These are phyloP conservation scores for Apiotrichum gracile DNA, from an alignment of 1,284 basidiomycete species.

Conservation along the genomic window DNA sequence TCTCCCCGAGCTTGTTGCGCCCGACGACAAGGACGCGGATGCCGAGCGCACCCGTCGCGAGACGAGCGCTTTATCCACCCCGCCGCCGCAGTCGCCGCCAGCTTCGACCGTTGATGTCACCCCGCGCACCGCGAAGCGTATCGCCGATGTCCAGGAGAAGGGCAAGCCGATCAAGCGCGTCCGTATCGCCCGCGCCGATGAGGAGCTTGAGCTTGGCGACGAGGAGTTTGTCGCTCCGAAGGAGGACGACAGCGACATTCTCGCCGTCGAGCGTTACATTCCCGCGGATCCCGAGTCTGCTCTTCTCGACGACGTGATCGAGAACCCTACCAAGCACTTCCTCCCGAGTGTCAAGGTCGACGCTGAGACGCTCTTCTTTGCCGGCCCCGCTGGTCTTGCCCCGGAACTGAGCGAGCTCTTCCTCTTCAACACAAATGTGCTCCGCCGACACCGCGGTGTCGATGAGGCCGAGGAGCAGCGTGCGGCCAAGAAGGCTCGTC, in stretches of 20 bases:
- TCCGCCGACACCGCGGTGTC: constrained; percentile 42
- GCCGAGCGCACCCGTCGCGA: constrained; percentile 49
- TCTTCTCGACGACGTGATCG: constrained; percentile 73
- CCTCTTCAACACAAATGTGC: constrained; percentile 62
- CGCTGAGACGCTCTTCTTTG: constrained; percentile 65
- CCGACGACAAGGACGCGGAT: constrained; percentile 42
- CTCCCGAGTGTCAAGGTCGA: constrained; percentile 66
- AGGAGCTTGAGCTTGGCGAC: constrained; percentile 73
- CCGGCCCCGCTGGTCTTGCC: constrained; percentile 61
- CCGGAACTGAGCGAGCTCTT: constrained; percentile 78
- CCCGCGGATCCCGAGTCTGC: constrained; percentile 74
- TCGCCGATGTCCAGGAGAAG: constrained; percentile 31
- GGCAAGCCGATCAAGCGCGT: constrained; percentile 58
- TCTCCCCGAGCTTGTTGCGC: constrained; percentile 48
- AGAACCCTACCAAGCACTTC: constrained; percentile 78
- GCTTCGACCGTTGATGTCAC: constrained; percentile 47
- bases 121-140: constrained; percentile 51
- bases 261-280: constrained; percentile 71
- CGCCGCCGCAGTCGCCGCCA: constrained; percentile 34
- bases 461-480: constrained; percentile 43
- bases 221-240: constrained; percentile 58
- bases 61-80: constrained; percentile 39
- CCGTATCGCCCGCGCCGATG: constrained; percentile 53
- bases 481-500: constrained; percentile 30
- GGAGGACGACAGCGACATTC: constrained; percentile 62